phyloP scores from a whole-genome alignment of 257 asterid species.

The Petrea volubilis region DNA sequence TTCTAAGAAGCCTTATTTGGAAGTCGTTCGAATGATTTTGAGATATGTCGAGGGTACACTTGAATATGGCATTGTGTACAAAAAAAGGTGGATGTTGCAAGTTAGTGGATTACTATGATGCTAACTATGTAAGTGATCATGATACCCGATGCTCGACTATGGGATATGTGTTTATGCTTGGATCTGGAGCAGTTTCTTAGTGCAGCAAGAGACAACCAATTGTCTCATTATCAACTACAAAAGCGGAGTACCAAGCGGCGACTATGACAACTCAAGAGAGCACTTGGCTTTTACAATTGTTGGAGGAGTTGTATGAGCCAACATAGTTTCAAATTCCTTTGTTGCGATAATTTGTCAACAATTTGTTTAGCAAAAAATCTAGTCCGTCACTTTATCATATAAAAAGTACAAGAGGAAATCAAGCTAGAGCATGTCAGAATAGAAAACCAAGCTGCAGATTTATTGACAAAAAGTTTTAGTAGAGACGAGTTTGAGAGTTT shows the following conservation, averaged over 20 bases:
- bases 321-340: not conserved
- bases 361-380: not conserved
- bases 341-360: not conserved
- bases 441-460: too few species aligned
- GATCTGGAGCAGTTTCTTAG: not conserved
- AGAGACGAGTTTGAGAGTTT: too few species aligned
- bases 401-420: not conserved
- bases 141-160: not conserved
- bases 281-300: not conserved
- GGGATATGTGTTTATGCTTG: not conserved
- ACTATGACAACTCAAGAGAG: not conserved
- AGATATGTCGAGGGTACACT: not conserved
- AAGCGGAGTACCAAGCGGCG: not conserved
- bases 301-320: not conserved
- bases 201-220: not conserved
- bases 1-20: constrained; percentile 16
- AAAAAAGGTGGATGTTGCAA: not conserved
- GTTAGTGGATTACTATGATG: too few species aligned
- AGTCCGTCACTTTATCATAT: not conserved
- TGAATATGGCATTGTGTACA: not conserved
- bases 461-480: not conserved
- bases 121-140: too few species aligned
- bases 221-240: not conserved
- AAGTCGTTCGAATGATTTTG: not conserved
- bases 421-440: not conserved